These are phyloP conservation scores for Multifurca ochricompacta DNA, from an alignment of 768 basidiomycete genomes.

Conservation along the genomic window DNA sequence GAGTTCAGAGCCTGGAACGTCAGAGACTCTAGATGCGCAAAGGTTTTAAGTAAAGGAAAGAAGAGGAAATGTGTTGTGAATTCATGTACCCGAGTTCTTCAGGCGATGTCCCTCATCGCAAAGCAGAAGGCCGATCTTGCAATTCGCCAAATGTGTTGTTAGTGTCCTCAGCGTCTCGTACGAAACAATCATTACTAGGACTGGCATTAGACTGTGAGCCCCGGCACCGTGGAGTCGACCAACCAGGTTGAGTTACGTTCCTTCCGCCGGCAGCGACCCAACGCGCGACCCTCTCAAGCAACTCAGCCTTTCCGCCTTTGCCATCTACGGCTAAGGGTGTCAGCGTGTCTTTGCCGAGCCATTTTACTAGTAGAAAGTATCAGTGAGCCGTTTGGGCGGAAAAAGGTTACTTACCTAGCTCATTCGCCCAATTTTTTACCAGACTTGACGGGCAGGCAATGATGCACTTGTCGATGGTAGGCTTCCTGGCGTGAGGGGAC, in stretches of 20 bases:
- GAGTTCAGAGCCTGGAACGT: slow-evolving; percentile 80
- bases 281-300: slow-evolving; percentile 70
- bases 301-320: slow-evolving; percentile 77
- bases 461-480: slow-evolving; percentile 93
- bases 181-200: slow-evolving; percentile 92
- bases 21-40: slow-evolving; percentile 51
- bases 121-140: slow-evolving; percentile 83
- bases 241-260: slow-evolving; percentile 88
- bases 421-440: slow-evolving; percentile 98
- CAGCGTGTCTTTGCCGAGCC: slow-evolving; percentile 83
- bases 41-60: not conserved
- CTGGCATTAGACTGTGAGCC: not conserved
- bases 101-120: slow-evolving; percentile 96
- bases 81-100: slow-evolving; percentile 78
- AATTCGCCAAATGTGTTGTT: slow-evolving; percentile 64
- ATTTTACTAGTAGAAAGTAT: slow-evolving; percentile 60
- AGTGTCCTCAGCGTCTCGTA: slow-evolving; percentile 91
- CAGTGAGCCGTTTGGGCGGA: not conserved
- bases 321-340: slow-evolving; percentile 87
- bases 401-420: slow-evolving; percentile 54
- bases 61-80: slow-evolving; percentile 21
- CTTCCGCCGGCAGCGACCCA: slow-evolving; percentile 89
- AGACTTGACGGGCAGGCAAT: slow-evolving; percentile 96
- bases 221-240: slow-evolving; percentile 9
- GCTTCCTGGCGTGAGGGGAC: slow-evolving; percentile 79